Conservation (phyloP, 2,329 filamentous ascomycete genomes). For the Cercospora sojina region DNA sequence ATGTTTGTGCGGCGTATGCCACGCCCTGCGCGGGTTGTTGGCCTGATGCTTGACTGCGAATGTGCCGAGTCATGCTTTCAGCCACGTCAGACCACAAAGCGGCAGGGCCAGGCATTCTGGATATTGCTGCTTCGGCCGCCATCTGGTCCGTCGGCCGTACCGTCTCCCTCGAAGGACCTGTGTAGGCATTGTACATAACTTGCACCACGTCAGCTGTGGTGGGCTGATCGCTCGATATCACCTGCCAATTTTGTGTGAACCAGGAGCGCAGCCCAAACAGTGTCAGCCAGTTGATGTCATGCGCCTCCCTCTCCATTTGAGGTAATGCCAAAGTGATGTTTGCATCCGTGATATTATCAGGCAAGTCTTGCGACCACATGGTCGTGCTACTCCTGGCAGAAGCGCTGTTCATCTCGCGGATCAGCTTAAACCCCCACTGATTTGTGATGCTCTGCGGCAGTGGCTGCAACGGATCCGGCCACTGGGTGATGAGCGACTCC, state of each 20-base stretch:
- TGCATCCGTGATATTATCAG: neutral
- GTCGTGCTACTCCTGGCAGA: neutral
- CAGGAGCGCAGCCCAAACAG: neutral
- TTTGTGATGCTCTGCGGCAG: neutral
- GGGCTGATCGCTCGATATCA: neutral
- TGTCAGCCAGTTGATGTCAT: neutral
- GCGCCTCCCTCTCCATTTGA: neutral
- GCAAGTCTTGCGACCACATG: neutral
- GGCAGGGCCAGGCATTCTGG: conserved; percentile 6
- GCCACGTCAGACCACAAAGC: conserved; percentile 8
- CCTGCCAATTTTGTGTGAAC: neutral
- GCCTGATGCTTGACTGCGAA: neutral
- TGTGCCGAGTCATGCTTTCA: conserved; percentile 14
- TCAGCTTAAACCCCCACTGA: neutral
- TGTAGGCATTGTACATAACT: neutral
- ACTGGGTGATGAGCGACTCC: conserved; percentile 12
- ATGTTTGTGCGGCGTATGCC: neutral
- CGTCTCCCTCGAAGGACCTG: neutral
- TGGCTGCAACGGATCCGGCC: conserved; percentile 10
- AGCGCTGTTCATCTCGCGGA: neutral
- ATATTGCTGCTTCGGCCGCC: neutral
- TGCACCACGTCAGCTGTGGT: neutral
- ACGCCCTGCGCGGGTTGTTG: neutral
- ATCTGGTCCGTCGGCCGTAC: neutral
- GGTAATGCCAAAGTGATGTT: conserved; percentile 1